Evolutionary conservation across 2,329 filamentous ascomycete species (phyloP), one percentile per base, ranked within the genome.

Genomic region (Fusarium sp.): DNA sequence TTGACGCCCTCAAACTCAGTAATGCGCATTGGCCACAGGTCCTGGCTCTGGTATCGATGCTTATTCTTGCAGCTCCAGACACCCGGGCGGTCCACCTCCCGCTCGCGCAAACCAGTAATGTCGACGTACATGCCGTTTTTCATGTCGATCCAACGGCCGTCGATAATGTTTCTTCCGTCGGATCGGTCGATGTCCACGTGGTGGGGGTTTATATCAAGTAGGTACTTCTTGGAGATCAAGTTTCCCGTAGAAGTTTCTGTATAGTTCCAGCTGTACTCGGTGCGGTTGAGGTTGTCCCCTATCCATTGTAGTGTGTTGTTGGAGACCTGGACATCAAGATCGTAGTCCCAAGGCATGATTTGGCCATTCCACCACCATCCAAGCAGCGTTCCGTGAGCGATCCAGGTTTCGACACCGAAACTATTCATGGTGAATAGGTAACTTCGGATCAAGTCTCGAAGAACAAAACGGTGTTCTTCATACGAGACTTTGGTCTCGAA

Each of bases 321-420:
- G 19, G 88, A 87, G 27, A 96, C 88, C 79, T 96, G 93, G 1
- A 92, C 92, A 78, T 96, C 93, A 45, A 96, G 82, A 77, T 96
- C 93, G 82, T 89, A 92, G 78, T 96, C 92, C 92, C 92, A 94
- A 1, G 92, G 92, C 81, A 94, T 88, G 75, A 92, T 88, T 79
- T 88, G 80, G 41, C 83, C 85, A 76, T 93, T 95, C 93, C 93
- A 96, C 91, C 92, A 96, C 93, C 93, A 96, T 14, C 92, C 93
- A 22, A 96, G 82, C 49, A 96, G 80, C 6, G 92, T 94, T 48
- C 93, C 93, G 77, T 96, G 93, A 39, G 93, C 92, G 61, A 96
- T 88, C 93, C 93, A 96, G 1, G 93, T 95, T 79, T 95, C 92
- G 65, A 93, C 79, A 8, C 87, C 86, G 54, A 90, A 82, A 19